These are phyloP conservation scores for Yamadazyma dendronema DNA, from an alignment of 1,139 yeast species.

Conservation along the genomic window DNA sequence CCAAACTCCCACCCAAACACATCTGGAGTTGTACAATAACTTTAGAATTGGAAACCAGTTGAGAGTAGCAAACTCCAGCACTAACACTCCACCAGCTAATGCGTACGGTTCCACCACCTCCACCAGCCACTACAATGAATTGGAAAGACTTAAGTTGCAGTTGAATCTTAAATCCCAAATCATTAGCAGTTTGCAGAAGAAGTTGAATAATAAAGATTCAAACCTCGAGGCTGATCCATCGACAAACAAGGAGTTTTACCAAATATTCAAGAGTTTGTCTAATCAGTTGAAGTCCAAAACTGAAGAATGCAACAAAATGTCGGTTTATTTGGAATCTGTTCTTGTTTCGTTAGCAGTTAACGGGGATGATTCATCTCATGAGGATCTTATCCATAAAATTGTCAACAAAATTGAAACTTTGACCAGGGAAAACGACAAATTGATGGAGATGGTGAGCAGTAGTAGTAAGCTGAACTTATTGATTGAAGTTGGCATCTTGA, in stretches of 20 bases:
- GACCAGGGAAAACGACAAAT: slow-evolving; percentile 67
- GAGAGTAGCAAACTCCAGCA: not conserved
- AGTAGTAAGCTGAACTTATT: slow-evolving; percentile 72
- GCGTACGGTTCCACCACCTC: no score
- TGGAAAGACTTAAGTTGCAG: slow-evolving; percentile 30
- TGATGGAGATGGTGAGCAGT: slow-evolving; percentile 67
- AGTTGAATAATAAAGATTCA: slow-evolving; percentile 6
- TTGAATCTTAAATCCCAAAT: slow-evolving; percentile 35
- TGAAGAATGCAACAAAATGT: slow-evolving; percentile 52
- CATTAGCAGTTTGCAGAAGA: slow-evolving; percentile 27
- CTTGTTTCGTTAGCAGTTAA: slow-evolving; percentile 7
- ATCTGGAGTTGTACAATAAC: not conserved
- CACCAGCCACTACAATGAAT: slow-evolving; percentile 16
- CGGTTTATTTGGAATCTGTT: slow-evolving; percentile 8
- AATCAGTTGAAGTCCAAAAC: slow-evolving; percentile 51
- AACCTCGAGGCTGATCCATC: slow-evolving; percentile 1
- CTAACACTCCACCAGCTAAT: not conserved
- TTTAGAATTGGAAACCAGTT: not conserved
- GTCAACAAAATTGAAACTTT: slow-evolving; percentile 60
- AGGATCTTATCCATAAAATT: slow-evolving; percentile 75
- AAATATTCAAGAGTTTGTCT: slow-evolving; percentile 49
- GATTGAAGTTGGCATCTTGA: slow-evolving; percentile 63
- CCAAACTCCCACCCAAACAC: slow-evolving; percentile 1
- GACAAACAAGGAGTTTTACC: slow-evolving; percentile 27
- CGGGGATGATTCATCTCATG: slow-evolving; percentile 28